These are phyloP conservation scores for Hemisphaericaspora xylanilytica DNA, from an alignment of 1,139 yeast species.

Conservation along the genomic window DNA sequence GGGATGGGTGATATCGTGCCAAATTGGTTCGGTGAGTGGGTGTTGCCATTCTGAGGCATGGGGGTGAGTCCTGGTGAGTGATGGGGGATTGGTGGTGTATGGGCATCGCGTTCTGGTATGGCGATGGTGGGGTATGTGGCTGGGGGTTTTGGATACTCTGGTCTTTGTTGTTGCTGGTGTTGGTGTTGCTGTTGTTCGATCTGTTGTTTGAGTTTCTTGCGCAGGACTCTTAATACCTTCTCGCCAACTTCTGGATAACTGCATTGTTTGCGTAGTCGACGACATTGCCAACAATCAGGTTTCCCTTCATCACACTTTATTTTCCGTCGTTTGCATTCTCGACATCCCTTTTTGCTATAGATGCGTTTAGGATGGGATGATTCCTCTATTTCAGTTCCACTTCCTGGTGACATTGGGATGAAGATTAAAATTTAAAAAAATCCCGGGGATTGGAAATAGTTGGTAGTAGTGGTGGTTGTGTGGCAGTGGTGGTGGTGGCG, in stretches of 20 bases:
- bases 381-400: slow-evolving; percentile 9
- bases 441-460: no score
- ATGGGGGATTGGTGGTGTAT: background rate
- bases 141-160: slow-evolving; percentile 1
- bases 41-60: background rate
- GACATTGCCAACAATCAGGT: slow-evolving; percentile 53
- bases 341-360: slow-evolving; percentile 39
- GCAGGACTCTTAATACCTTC: slow-evolving; percentile 28
- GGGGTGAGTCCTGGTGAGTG: background rate
- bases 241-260: slow-evolving; percentile 35
- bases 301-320: slow-evolving; percentile 59
- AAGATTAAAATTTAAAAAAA: no score
- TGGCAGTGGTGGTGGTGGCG: no score
- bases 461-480: no score
- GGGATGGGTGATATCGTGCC: no score
- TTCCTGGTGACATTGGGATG: slow-evolving; percentile 8
- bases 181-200: slow-evolving; percentile 4
- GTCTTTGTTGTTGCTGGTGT: no score
- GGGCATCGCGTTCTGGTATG: background rate
- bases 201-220: slow-evolving; percentile 16
- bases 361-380: slow-evolving; percentile 14
- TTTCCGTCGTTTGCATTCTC: slow-evolving; percentile 42
- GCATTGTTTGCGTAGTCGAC: slow-evolving; percentile 32
- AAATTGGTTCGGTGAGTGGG: background rate
- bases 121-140: no score